Base-by-base conservation (phyloP, 441 rosid species). In the Adansonia rubrostipa region DNA sequence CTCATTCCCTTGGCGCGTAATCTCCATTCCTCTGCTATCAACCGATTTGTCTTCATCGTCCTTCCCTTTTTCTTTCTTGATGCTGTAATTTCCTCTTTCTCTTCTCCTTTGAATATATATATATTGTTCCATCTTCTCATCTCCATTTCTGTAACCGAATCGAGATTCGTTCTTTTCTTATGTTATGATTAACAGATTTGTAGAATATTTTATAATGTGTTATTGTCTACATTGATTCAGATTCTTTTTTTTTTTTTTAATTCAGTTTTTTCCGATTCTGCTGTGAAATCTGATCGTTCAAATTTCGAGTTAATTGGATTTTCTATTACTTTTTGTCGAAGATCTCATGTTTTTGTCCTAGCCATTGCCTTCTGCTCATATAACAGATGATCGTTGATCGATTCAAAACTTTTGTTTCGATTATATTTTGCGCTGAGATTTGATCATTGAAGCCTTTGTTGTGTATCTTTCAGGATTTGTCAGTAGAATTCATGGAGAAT, bases 301-400 rank as follows among this genome's bases (percentile, higher is more conserved):
- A 36, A n/a, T 36, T 76, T 50, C 8, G 53, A 36, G 9, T 45
- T 33, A 24, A 45, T 36, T 75, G 40, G 15, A 36, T 44, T 56
- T 48, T 28, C 60, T 33, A 24, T 9, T 15, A 2, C 33, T 51
- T 19, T 56, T 63, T 57, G 44, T 11, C 22, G 73, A 81, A 81
- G 86, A 87, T 87, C 87, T 85, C 68, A 80, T 78, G 71, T 42
- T 71, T 74, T 79, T 75, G 45, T 22, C 51, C 13, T 77, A n/a
- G 63, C 14, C 77, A 56, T 77, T 33, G 28, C 69, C 40, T 33
- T 69, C 50, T 56, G n/a, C 9, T 20, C 11, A 20, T 8, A 3
- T 24, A 17, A 53, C 5, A 1, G 60, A 6, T 70, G 48, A 58
- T 68, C 24, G 19, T 51, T 33, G 45, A 15, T 60, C 53, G 13